phyloP scores from a whole-genome alignment of 192 early-diverging fungal species.

The Coemansia sp. region DNA sequence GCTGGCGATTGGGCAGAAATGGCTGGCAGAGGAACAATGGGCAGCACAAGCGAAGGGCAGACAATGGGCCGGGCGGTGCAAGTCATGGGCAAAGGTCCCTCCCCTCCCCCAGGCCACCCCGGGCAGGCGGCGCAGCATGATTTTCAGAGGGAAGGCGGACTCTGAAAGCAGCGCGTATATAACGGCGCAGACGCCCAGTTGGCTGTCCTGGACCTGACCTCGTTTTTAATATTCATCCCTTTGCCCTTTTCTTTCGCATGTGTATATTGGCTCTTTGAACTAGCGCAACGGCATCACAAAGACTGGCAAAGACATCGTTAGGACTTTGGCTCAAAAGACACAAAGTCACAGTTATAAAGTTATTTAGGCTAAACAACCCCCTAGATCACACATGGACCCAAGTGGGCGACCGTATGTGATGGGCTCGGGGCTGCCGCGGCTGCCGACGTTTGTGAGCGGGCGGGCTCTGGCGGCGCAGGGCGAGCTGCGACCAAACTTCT shows the following conservation, averaged over 20 bases:
- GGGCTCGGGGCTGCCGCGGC: not conserved
- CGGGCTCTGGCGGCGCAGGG: conserved; percentile 14
- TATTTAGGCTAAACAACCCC: not conserved
- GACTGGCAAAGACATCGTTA: too few relatives aligned
- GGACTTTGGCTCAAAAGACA: too few relatives aligned
- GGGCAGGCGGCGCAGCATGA: conserved; percentile 7
- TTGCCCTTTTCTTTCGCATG: not conserved
- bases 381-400: not conserved
- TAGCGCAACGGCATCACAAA: too few relatives aligned
- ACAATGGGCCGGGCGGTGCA: conserved; percentile 39
- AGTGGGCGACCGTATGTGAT: not conserved
- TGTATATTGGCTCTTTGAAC: not conserved
- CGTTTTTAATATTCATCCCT: conserved; percentile 18
- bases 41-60: conserved; percentile 13
- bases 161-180: conserved; percentile 17
- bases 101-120: conserved; percentile 13
- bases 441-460: not conserved
- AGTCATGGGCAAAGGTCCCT: conserved; percentile 38
- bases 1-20: conserved; percentile 6
- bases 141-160: conserved; percentile 13
- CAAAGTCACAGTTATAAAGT: too few relatives aligned
- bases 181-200: conserved; percentile 6
- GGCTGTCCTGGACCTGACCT: conserved; percentile 1
- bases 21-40: conserved; percentile 18
- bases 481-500: conserved; percentile 68